Percentiles rank a stretch among this genome's conserved stretches.
These are phyloP conservation scores for Plasmodium coatneyi DNA, from an alignment of 169 alveolate genomes.

Conservation along the genomic window DNA sequence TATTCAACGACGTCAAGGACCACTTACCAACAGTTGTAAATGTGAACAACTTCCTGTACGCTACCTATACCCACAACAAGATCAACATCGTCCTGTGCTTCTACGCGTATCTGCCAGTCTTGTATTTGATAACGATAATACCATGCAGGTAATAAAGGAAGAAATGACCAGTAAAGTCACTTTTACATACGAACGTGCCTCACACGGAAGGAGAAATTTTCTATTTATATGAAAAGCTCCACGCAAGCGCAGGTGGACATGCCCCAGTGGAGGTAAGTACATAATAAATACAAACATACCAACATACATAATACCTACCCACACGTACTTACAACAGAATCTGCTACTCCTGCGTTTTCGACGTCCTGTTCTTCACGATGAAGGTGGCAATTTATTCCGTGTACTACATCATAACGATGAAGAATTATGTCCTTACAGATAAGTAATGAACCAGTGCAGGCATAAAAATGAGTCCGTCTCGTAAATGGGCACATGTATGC, in stretches of 20 bases:
- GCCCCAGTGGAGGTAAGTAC: not conserved
- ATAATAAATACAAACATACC: not conserved
- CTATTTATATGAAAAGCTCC: not conserved
- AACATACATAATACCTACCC: no score
- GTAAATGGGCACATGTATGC: not conserved
- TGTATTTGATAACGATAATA: conserved; percentile 61
- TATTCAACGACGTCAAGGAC: conserved; percentile 61
- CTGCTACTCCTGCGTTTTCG: conserved; percentile 56
- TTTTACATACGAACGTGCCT: not conserved
- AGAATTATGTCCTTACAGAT: conserved; percentile 69
- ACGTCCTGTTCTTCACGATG: conserved; percentile 42
- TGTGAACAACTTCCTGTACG: conserved; percentile 60
- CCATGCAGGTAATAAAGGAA: conserved; percentile 64
- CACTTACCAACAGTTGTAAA: conserved; percentile 39
- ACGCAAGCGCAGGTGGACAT: not conserved
- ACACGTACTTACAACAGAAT: conserved; percentile 6
- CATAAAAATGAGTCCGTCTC: not conserved
- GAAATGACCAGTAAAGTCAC: not conserved
- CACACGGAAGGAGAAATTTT: not conserved
- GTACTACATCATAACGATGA: conserved; percentile 59
- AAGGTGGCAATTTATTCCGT: conserved; percentile 59
- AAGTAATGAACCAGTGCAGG: conserved; percentile 28
- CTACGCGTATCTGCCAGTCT: conserved; percentile 56
- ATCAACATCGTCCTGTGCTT: conserved; percentile 60
- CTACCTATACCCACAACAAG: conserved; percentile 60